These are phyloP conservation scores for Rhizophora mangle DNA, from an alignment of 345 rosid genomes.

Conservation along the genomic window DNA sequence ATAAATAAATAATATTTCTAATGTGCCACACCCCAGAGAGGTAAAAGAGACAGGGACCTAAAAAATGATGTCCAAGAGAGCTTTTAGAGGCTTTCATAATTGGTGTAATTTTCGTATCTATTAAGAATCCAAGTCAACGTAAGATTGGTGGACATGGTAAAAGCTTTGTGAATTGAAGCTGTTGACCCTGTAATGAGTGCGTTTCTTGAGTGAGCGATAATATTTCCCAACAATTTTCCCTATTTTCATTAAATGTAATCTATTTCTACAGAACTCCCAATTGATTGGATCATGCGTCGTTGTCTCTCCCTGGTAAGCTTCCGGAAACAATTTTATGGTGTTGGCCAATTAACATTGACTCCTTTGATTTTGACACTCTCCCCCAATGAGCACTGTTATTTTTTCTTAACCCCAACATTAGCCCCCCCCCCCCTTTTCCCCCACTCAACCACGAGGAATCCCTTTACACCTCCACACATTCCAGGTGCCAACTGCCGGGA, in stretches of 20 bases:
- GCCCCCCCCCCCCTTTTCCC: slow-evolving; percentile 19
- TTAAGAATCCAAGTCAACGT: slow-evolving; percentile 1
- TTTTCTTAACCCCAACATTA: slow-evolving; percentile 9
- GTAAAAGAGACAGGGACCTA: no score
- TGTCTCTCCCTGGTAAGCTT: background rate
- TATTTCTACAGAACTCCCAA: background rate
- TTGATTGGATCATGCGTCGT: slow-evolving; percentile 13
- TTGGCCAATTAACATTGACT: slow-evolving; percentile 17
- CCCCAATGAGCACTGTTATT: slow-evolving; percentile 24
- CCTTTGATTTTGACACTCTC: slow-evolving; percentile 27
- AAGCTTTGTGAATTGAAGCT: no score
- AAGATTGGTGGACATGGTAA: background rate
- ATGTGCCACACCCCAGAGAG: no score
- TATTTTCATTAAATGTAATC: background rate
- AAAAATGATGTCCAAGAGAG: background rate
- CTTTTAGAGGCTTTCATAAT: background rate
- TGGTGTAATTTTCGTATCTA: no score
- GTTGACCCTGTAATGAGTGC: no score
- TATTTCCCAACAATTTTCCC: background rate
- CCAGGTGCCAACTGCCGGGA: background rate
- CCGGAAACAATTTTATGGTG: slow-evolving; percentile 23
- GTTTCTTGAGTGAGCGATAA: background rate
- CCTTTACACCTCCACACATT: slow-evolving; percentile 15
- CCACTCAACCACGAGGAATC: background rate
- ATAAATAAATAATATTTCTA: no score